Evolutionary conservation across 306 rosid genomes (phyloP).

Genomic region (Dicorynia guianensis): DNA sequence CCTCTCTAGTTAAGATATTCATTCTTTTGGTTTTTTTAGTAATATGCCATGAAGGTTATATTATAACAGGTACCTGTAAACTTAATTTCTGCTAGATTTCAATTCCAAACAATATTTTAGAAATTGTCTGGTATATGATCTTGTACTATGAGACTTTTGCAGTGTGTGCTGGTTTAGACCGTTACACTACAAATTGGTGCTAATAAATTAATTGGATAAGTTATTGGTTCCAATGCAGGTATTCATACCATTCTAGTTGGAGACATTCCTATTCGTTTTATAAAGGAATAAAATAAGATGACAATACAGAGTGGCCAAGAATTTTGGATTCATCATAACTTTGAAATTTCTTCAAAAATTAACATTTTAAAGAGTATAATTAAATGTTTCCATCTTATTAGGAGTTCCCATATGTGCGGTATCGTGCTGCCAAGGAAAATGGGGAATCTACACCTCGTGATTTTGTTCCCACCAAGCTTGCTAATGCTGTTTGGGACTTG

Average conservation of each 20-base stretch:
- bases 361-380: slow-evolving; percentile 15
- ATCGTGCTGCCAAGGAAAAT: slow-evolving; percentile 62
- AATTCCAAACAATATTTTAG: not conserved
- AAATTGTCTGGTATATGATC: not conserved
- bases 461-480: slow-evolving; percentile 75
- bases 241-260: slow-evolving; percentile 19
- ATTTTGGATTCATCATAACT: not conserved
- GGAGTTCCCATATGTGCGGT: slow-evolving; percentile 83
- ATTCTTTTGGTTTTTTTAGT: not conserved
- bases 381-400: slow-evolving; percentile 45
- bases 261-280: slow-evolving; percentile 18
- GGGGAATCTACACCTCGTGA: slow-evolving; percentile 63
- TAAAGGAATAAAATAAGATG: slow-evolving; percentile 28
- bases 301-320: not conserved
- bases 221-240: slow-evolving; percentile 17
- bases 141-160: not conserved
- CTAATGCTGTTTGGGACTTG: slow-evolving; percentile 74
- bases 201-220: slow-evolving; percentile 1
- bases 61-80: not conserved
- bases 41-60: not conserved
- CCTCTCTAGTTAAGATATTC: not conserved
- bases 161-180: not conserved
- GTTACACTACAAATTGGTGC: not conserved
- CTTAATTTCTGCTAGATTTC: not conserved
- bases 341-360: not conserved